These are phyloP conservation scores for Solanum megistacrolobum DNA, from an alignment of 257 asterid genomes.

Conservation along the genomic window DNA sequence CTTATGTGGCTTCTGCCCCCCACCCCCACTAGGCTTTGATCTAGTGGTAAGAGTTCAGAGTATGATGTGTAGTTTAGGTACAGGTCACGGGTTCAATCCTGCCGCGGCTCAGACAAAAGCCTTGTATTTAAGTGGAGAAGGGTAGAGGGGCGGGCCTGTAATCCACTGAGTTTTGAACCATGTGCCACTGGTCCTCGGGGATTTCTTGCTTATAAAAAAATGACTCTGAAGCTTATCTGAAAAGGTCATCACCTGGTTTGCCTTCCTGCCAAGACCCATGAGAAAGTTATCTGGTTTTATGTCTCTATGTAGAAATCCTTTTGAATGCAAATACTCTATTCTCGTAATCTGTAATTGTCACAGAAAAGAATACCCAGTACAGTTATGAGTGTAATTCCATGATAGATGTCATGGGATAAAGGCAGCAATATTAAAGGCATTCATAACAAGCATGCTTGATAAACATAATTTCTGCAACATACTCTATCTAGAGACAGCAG, in stretches of 20 bases:
- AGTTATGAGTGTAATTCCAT: neutral
- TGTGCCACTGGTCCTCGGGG: neutral
- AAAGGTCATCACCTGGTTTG: slow-evolving; percentile 24
- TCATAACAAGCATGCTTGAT: neutral
- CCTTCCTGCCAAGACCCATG: slow-evolving; percentile 42
- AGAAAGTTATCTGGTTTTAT: slow-evolving; percentile 40
- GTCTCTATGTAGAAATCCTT: slow-evolving; percentile 36
- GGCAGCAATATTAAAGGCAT: neutral
- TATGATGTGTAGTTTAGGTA: neutral
- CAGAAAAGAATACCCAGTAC: neutral
- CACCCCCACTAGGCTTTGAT: neutral
- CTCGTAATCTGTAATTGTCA: slow-evolving; percentile 19
- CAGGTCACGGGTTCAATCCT: neutral
- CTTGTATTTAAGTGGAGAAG: neutral
- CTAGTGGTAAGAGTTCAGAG: neutral
- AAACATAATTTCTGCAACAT: neutral
- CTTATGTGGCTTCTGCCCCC: neutral
- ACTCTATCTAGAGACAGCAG: neutral
- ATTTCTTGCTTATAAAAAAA: neutral
- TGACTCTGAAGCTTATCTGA: neutral
- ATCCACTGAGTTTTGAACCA: neutral
- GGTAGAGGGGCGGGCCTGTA: neutral
- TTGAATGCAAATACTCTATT: slow-evolving; percentile 36
- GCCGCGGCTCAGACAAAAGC: neutral
- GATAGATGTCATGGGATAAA: neutral